phyloP scores from a whole-genome alignment of 305 asterid genomes.

The Solanum hybrid region DNA sequence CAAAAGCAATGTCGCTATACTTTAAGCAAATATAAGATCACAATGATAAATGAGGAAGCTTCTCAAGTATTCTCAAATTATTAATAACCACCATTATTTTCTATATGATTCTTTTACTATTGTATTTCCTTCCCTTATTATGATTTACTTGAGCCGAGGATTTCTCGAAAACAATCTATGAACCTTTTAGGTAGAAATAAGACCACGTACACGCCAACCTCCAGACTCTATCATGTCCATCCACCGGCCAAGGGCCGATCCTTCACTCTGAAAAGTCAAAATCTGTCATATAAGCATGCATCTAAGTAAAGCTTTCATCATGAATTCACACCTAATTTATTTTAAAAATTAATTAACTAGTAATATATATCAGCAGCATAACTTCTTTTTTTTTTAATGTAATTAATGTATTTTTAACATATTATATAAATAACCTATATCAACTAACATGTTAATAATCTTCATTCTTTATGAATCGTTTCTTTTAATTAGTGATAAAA shows the following conservation, averaged over 20 bases:
- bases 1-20: background rate
- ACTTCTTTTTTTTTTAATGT: background rate
- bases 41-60: background rate
- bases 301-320: background rate
- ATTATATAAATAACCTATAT: background rate
- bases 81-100: background rate
- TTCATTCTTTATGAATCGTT: background rate
- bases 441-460: background rate
- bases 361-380: background rate
- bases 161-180: background rate
- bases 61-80: background rate
- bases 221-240: background rate
- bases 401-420: background rate
- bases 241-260: background rate
- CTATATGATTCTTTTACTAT: background rate
- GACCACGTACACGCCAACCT: background rate
- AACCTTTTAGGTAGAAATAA: too few relatives aligned
- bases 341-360: background rate
- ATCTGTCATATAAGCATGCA: background rate
- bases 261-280: background rate
- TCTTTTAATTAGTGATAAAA: background rate
- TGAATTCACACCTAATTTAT: background rate
- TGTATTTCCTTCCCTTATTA: background rate
- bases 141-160: accelerated
- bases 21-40: background rate